Base-by-base conservation (phyloP, 2,329 filamentous ascomycete species). In the Fusarium sp. region DNA sequence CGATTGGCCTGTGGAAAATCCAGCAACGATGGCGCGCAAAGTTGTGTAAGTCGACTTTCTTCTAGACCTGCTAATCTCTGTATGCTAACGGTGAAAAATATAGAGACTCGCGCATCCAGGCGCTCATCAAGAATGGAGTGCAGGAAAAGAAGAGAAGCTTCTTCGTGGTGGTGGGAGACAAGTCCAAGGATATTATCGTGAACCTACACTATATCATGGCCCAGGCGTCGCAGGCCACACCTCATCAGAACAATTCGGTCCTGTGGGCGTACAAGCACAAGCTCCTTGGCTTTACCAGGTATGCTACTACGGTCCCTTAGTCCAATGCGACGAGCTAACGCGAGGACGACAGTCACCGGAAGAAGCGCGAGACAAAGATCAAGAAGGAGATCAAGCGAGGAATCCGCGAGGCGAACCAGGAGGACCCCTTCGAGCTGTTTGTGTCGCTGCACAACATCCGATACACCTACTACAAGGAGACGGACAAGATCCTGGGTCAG, bases 391-490 rank as follows among this genome's bases (percentile, higher is more conserved):
- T 99, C 80, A 97, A 97, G 83, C 89, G 93, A 75, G 96, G 96
- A 46, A 93, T 94, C 72, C 89, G 96, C 77, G 96, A 99, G 80
- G 89, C 92, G 68, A 97, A 99, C 80, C 87, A 89, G 59, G 93
- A 97, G 78, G 96, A 99, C 78, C 92, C 96, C 0, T 99, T 99
- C 83, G 96, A 99, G 82, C 88, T 98, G 59, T 99, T 98, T 82
- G 91, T 98, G 74, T 96, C 93, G 63, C 89, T 97, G 62, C 92
- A 98, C 83, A 93, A 97, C 80, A 97, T 99, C 79, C 92, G 96
- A 80, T 99, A 99, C 87, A 93, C 96, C 62, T 99, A 97, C 86
- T 99, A 99, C 85, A 99, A 99, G 82, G 96, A 99, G 83, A 98
- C 96, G 27, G 96, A 99, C 77, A 98, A 97, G 85, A 97, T 99